Conservation (phyloP, 371 early-diverging fungal genomes). For the Circinella minor region DNA sequence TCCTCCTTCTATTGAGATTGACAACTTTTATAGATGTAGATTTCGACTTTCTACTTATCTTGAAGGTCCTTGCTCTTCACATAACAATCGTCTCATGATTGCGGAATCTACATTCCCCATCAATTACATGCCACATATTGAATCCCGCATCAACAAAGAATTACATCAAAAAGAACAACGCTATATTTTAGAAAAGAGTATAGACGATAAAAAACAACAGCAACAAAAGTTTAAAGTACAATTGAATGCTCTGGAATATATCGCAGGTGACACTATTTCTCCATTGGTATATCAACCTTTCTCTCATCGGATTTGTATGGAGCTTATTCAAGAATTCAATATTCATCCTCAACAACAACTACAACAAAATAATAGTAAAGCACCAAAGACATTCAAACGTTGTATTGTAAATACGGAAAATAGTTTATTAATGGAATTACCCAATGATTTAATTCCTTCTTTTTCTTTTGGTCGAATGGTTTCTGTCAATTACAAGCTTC, state of each 20-base stretch:
- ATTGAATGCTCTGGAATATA: slow-evolving; percentile 31
- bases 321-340: neutral
- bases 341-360: neutral
- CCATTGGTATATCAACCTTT: neutral
- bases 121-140: slow-evolving; percentile 36
- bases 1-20: slow-evolving; percentile 35
- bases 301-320: neutral
- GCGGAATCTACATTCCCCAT: slow-evolving; percentile 7
- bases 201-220: neutral
- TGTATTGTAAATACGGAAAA: neutral
- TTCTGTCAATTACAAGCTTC: slow-evolving; percentile 26
- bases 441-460: slow-evolving; percentile 32
- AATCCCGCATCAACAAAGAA: slow-evolving; percentile 31
- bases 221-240: neutral
- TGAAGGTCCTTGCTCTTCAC: slow-evolving; percentile 15
- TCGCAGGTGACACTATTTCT: slow-evolving; percentile 31
- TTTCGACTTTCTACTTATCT: slow-evolving; percentile 37
- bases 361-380: neutral
- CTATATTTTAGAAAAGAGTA: neutral
- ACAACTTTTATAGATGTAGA: slow-evolving; percentile 28
- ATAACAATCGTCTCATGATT: neutral
- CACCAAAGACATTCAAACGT: neutral
- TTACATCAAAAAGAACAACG: neutral
- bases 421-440: slow-evolving; percentile 18
- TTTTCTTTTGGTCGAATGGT: slow-evolving; percentile 35